Evolutionary conservation across 805 yeast genomes (phyloP), one percentile per base, ranked within the genome.

Genomic region (Monosporozyma siamensis): DNA sequence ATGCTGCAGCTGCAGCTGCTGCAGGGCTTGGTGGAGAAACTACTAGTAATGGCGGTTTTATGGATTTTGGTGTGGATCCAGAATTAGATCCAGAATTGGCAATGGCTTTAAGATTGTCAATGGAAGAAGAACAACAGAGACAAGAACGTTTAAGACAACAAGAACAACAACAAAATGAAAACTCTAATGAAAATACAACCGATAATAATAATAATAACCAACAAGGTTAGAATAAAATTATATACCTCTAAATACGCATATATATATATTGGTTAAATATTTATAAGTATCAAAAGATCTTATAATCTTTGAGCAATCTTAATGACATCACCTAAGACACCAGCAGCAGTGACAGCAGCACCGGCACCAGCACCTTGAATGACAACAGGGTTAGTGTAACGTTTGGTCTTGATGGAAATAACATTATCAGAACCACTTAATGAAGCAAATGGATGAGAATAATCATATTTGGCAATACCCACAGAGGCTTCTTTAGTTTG

Each of bases 321-420:
- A 61, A 92, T 75, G 29, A 85, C 80, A 63, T 92, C 99, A 42
- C 94, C 95, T 52, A 92, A 74, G 35, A 92, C 97, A 66, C 98
- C 99, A 54, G 82, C 80, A 46, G 85, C 84, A 25, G 84, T 78
- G 37, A 80, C 85, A 14, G 69, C 83, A 37, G 80, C 80, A 58
- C 94, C 92, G 55, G 95, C 77, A 54, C 95, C 99, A 25, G 99
- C 98, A 67, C 99, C 99, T 73, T 92, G 98, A 55, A 92, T 75
- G 48, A 92, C 82, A 62, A 92, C 73, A 42, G 98, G 98, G 66
- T 86, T 87, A 32, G 82, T 76, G 67, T 92, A 92, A 69, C 99
- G 83, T 62, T 85, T 80, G 25, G 97, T 82, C 64, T 80, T 81
- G 68, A 92, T 83, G 18, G 97, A 80, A 48, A 92, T 82, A 46